phyloP scores from a whole-genome alignment of 225 moss, liverwort and hornwort genomes.

The Ulota crispa region DNA sequence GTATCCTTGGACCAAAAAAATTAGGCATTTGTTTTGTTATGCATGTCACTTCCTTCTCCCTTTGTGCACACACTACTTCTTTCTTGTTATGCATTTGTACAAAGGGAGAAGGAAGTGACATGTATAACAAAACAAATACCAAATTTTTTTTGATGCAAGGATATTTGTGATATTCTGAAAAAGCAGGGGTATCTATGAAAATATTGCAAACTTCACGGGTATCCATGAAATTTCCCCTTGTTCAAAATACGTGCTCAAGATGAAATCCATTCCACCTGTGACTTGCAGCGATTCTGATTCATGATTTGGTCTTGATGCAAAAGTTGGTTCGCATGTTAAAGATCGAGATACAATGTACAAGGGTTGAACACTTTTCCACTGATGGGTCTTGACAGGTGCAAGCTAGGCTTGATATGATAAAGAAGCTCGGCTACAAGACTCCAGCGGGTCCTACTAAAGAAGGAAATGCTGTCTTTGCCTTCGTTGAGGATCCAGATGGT shows the following conservation, averaged over 20 bases:
- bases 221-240: no score
- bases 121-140: no score
- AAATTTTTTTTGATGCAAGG: no score
- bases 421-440: slow-evolving; percentile 19
- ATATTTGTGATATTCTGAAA: no score
- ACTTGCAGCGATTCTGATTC: background rate
- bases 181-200: no score
- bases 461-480: slow-evolving; percentile 16
- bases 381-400: slow-evolving; percentile 25
- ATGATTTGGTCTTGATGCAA: background rate
- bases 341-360: background rate
- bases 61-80: no score
- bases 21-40: no score
- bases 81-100: no score
- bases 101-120: no score
- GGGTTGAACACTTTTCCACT: background rate
- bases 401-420: slow-evolving; percentile 30
- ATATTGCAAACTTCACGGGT: no score
- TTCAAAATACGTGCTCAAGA: background rate
- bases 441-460: slow-evolving; percentile 24
- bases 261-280: background rate
- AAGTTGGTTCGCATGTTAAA: background rate
- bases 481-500: slow-evolving; percentile 39
- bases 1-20: no score
- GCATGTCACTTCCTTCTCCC: no score